Base-by-base conservation (phyloP, 2,329 filamentous ascomycete species). In the Furcasterigmium sp. region DNA sequence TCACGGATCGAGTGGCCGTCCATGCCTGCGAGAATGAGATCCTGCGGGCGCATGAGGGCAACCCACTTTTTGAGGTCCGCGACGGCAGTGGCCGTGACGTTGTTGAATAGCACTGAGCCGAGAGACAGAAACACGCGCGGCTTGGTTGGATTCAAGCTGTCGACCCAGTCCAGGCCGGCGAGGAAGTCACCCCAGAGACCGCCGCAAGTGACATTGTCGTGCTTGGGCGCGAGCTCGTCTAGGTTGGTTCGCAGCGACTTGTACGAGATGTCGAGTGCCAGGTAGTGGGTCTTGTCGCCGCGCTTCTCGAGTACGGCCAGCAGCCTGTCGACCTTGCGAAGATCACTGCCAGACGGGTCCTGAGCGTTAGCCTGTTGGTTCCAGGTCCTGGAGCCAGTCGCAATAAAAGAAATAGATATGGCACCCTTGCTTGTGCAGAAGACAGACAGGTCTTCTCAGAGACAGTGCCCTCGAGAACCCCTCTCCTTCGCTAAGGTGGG, bases 51-150 rank as follows among this genome's bases (percentile, higher is more conserved):
- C 42, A 69, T 54, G 19, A 56, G 48, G n/a, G 51, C 46, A 9
- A 57, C 63, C 66, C 66, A 69, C 35, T 50, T 53, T 46, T 59
- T 60, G 20, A 69, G 53, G 34, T 65, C 57, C 4, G 47, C 43
- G 21, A 68, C 44, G 2, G 65, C 66, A 21, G 56, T 53, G 3
- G 52, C 46, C 60, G 63, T 68, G 8, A 56, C 54, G 49, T 69
- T 65, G 39, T 69, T 69, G 52, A 65, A 69, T 15, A 69, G 55
- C 4, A 69, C 65, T 8, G 65, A 69, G 3, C 65, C 65, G 3
- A 69, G 55, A 0, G 65, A 69, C 8, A 68, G 55, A 42, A 68
- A 65, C 11, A 47, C 36, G 39, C 45, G 45, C n/a, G 42, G 42
- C 1, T 19, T 26, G 28, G 29, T 11, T 8, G 34, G 34, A 3